These are phyloP conservation scores for Ramaria rubella DNA, from an alignment of 768 basidiomycete species.

Conservation along the genomic window DNA sequence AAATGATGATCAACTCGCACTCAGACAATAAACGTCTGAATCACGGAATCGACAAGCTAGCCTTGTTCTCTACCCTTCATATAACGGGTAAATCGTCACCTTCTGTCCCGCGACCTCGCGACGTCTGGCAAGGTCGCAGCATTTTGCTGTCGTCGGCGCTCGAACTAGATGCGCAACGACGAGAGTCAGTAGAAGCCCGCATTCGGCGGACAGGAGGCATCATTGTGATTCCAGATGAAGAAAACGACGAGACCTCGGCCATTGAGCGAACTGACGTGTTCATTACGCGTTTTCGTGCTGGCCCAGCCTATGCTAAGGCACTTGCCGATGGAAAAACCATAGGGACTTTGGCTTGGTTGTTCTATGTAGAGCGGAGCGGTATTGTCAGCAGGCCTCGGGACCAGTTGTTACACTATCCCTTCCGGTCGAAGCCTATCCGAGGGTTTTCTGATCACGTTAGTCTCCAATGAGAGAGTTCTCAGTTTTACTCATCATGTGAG, in stretches of 20 bases:
- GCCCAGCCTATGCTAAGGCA: conserved; percentile 71
- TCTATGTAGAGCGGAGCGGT: conserved; percentile 64
- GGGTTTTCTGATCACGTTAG: conserved; percentile 59
- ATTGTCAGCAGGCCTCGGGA: conserved; percentile 57
- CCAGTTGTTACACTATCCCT: conserved; percentile 80
- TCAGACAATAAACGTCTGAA: not conserved
- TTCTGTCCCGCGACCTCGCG: conserved; percentile 8
- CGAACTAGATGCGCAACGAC: conserved; percentile 17
- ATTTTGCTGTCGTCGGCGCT: conserved; percentile 60
- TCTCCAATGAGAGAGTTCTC: conserved; percentile 1
- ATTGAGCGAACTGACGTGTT: conserved; percentile 60
- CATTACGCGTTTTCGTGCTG: conserved; percentile 64
- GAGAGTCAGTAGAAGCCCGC: conserved; percentile 6
- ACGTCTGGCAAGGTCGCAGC: conserved; percentile 53
- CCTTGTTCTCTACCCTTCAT: not conserved
- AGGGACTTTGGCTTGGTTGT: conserved; percentile 79
- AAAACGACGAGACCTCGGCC: conserved; percentile 24
- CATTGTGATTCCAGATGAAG: conserved; percentile 27
- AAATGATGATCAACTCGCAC: not conserved
- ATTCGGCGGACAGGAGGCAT: conserved; percentile 49
- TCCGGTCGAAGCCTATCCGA: conserved; percentile 53
- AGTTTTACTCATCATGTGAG: not conserved
- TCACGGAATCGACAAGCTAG: not conserved
- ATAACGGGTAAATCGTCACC: not conserved
- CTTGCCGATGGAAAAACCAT: conserved; percentile 51